Base-by-base conservation (phyloP, 1,139 yeast genomes). In the Torulaspora pretoriensis region DNA sequence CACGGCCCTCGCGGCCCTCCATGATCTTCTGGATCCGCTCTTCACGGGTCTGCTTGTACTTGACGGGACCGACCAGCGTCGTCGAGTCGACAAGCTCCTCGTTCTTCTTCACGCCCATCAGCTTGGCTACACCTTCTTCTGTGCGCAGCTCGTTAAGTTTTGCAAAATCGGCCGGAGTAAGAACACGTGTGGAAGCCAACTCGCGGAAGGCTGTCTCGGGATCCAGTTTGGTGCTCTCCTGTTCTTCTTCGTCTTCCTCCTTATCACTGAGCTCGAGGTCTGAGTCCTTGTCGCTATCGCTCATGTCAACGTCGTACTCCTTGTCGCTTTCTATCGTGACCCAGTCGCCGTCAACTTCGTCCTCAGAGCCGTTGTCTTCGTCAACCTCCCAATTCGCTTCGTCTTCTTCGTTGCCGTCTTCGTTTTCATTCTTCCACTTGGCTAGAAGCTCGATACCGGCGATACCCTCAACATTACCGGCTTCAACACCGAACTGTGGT, bases 91-190 rank as follows among this genome's bases (percentile, higher is more conserved):
- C 95, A 43, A 75, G 72, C 42, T 90, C 97, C 66, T 92, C 97
- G 59, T 85, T 82, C 35, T 56, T 51, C 31, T 56, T 64, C 46
- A 69, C 65, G 38, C 88, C 88, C 77, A 86, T 70, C 26, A 81
- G 64, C 64, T 84, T 85, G 44, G 85, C 86, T 40, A 88, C 74
- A 51, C 96, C 96, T 3, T 96, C 95, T 65, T 84, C 82, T 8
- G 80, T 74, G 60, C 81, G 78, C 57, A 92, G 76, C 65, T 92
- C 96, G 59, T 89, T 94, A 56, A 92, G 74, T 68, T 90, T 90
- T 55, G 96, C 96, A 65, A 90, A 92, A 71, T 92, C 98, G 0
- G 97, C 97, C 19, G 98, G 98, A 0, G 98, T 92, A 55, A 92
- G 75, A 50, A 92, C 85, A 55, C 88, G 78, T 13, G 82, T 72